Evolutionary conservation across 768 basidiomycete genomes (phyloP).

Genomic region (Suillus occidentalis): DNA sequence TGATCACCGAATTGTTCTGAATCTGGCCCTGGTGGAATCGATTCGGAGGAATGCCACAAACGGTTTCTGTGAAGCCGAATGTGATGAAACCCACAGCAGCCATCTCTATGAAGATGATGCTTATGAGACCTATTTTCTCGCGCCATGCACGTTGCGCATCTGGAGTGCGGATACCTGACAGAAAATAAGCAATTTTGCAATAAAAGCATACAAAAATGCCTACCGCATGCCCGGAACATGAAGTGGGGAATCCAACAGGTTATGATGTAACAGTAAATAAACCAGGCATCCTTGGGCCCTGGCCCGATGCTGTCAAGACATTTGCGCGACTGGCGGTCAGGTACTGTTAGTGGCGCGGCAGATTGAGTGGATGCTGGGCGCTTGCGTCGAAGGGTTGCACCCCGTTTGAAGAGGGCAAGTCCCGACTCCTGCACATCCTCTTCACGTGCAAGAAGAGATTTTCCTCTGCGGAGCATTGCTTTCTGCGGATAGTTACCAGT

Average conservation of each 20-base stretch:
- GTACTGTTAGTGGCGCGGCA: constrained; percentile 36
- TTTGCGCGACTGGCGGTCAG: constrained; percentile 39
- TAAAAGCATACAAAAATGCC: constrained; percentile 23
- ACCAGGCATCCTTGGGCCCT: constrained; percentile 92
- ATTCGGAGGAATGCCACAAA: constrained; percentile 86
- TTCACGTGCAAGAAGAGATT: constrained; percentile 87
- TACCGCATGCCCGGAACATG: constrained; percentile 76
- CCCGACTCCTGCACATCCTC: constrained; percentile 91
- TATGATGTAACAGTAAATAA: constrained; percentile 87
- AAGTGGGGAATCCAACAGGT: constrained; percentile 84
- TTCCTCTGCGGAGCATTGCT: constrained; percentile 71
- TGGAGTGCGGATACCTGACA: constrained; percentile 77
- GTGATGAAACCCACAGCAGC: constrained; percentile 95
- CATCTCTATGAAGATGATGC: constrained; percentile 82
- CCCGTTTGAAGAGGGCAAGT: constrained; percentile 86
- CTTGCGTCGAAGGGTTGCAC: constrained; percentile 75
- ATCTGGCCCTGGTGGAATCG: constrained; percentile 81
- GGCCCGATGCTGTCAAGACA: constrained; percentile 77
- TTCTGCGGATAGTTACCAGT: constrained; percentile 77
- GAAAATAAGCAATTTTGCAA: constrained; percentile 13
- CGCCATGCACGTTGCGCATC: constrained; percentile 97
- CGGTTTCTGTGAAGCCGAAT: constrained; percentile 94
- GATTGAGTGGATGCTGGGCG: constrained; percentile 45
- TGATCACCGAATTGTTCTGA: constrained; percentile 79
- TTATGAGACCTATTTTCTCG: constrained; percentile 94